Conservation (phyloP, 495 filamentous ascomycete species). For the Beverwykella pulmonaria region DNA sequence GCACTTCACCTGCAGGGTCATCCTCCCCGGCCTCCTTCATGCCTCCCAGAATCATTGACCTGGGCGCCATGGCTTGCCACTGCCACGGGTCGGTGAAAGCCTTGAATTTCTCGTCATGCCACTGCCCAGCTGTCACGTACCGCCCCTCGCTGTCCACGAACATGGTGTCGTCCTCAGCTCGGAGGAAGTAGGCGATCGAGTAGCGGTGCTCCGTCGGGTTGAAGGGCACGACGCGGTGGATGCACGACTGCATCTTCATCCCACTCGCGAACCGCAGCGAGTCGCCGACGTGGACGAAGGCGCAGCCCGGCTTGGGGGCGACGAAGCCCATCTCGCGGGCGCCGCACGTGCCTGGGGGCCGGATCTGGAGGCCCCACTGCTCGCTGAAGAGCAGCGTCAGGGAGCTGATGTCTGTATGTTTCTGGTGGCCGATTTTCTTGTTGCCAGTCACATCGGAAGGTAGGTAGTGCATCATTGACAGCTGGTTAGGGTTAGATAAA, state of each 20-base stretch:
- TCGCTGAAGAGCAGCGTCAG: conserved; percentile 60
- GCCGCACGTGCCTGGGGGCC: conserved; percentile 46
- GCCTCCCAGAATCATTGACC: conserved; percentile 29
- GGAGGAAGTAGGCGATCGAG: conserved; percentile 62
- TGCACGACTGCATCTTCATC: conserved; percentile 55
- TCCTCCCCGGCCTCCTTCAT: conserved; percentile 25
- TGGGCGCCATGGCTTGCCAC: conserved; percentile 28
- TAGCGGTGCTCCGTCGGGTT: conserved; percentile 56
- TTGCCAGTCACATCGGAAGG: conserved; percentile 6
- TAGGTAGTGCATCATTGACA: conserved; percentile 37
- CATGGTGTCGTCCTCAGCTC: conserved; percentile 56
- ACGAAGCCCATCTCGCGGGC: conserved; percentile 57
- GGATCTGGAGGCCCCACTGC: conserved; percentile 62
- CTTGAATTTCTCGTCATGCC: conserved; percentile 63
- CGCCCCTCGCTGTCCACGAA: conserved; percentile 57
- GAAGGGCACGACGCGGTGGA: conserved; percentile 60
- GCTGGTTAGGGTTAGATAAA: conserved; percentile 44
- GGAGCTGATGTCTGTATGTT: conserved; percentile 63
- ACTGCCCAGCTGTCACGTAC: conserved; percentile 53
- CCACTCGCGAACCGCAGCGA: conserved; percentile 57
- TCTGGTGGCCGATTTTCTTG: conserved; percentile 43
- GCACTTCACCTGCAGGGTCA: conserved; percentile 33
- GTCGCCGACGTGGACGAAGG: conserved; percentile 62
- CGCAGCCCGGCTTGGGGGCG: conserved; percentile 52
- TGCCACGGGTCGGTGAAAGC: conserved; percentile 24